Evolutionary conservation across 495 filamentous ascomycete genomes (phyloP).

Genomic region (Massariosphaeria phaeospora): DNA sequence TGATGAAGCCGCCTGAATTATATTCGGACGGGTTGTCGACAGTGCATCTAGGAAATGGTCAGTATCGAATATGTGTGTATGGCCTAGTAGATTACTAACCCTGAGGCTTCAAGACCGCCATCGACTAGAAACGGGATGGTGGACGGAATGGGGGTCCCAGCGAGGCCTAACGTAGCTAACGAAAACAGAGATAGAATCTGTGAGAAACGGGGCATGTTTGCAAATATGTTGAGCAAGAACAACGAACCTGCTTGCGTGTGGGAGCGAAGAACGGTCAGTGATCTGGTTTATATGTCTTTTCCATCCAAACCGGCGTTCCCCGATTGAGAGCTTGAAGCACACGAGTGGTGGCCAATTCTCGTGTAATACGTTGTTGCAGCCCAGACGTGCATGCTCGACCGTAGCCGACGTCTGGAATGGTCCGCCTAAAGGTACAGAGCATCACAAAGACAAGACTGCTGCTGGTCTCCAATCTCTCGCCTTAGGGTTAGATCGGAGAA

Average conservation of each 20-base stretch:
- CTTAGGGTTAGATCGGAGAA: neutral
- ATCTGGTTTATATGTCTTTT: slow-evolving; percentile 6
- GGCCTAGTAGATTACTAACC: too few species aligned
- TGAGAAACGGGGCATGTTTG: slow-evolving; percentile 13
- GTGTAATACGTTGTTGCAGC: neutral
- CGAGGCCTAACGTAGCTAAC: slow-evolving; percentile 3
- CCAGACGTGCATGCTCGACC: neutral
- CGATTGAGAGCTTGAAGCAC: too few species aligned
- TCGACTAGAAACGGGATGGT: slow-evolving; percentile 20
- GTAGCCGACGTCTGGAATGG: neutral
- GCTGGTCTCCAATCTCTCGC: slow-evolving; percentile 1
- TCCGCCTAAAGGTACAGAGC: neutral
- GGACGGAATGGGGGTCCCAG: slow-evolving; percentile 15
- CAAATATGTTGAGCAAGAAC: neutral
- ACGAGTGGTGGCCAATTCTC: neutral
- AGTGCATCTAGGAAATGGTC: slow-evolving; percentile 5
- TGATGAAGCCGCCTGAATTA: slow-evolving; percentile 42
- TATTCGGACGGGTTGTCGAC: slow-evolving; percentile 18
- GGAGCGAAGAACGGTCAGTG: neutral
- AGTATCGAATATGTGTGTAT: neutral
- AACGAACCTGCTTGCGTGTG: neutral
- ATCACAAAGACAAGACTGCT: neutral
- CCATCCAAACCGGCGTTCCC: too few species aligned
- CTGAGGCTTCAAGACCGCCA: slow-evolving; percentile 16
- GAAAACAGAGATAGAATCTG: slow-evolving; percentile 8